Evolutionary conservation across 352 stramenopile genomes (phyloP), one percentile per base, ranked within the genome.

Genomic region (Phytopythium oedochilum): DNA sequence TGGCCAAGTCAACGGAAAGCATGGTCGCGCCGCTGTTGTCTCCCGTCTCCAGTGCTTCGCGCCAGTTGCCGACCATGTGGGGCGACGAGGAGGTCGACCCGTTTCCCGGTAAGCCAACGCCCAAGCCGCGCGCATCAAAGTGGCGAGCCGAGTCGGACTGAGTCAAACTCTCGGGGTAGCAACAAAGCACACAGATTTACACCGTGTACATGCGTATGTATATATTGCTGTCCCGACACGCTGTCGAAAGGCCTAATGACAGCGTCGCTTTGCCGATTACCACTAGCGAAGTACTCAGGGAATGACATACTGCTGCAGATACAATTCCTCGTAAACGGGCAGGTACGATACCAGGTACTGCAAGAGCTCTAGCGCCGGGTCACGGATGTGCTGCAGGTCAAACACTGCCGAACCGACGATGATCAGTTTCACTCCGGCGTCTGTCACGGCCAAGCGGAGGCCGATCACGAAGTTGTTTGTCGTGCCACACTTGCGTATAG

Each of bases 21-120:
- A 87, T 89, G 78, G 68, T 92, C 22, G 67, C 68, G 18, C 73
- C 78, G 23, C 57, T 89, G 43, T 49, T 88, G 10, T 92, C 75
- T 26, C 71, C 79, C 17, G 54, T 32, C 23, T 57, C 61, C 26
- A 35, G 22, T 12, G 55, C 39, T 23, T 55, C 61, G 34, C 29
- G 28, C 18, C 60, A 34, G 39, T 28, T 48, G 12, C 39, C 68
- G 18, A 9, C 52, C 34, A 63, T 67, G 31, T 75, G 63, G 35
- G 63, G 62, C 25, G 66, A 79, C 36, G 68, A 82, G 62, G 64
- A 75, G 12, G 12, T 64, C 36, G 28, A 28, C n/a, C n/a, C n/a
- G 35, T 14, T 58, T 47, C n/a, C 2, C n/a, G 23, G 25, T 11
- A 35, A 57, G 43, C 23, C 48, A 42, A 26, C 28, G 28, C 44